Conservation (phyloP, 768 basidiomycete genomes). For the Kwoniella shandongensis region DNA sequence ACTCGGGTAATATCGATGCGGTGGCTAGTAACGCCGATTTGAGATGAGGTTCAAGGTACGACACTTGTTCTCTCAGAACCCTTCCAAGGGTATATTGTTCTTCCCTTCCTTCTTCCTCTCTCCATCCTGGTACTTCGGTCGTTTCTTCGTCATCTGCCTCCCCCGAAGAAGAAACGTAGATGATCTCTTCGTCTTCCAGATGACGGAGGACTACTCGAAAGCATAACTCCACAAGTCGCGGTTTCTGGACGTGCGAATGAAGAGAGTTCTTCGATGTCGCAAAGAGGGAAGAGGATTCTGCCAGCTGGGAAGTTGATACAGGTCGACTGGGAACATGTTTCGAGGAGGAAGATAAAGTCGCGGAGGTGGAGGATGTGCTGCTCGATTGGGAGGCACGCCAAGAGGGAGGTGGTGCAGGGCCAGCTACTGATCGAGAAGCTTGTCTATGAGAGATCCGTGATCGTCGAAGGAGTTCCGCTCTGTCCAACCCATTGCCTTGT, state of each 20-base stretch:
- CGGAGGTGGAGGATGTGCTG: not conserved
- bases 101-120: not conserved
- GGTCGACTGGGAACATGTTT: not conserved
- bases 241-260: not conserved
- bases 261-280: not conserved
- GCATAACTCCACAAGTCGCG: slow-evolving; percentile 30
- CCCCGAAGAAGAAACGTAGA: not conserved
- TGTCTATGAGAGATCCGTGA: slow-evolving; percentile 20
- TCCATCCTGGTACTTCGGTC: not conserved
- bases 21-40: slow-evolving; percentile 23
- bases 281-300: not conserved
- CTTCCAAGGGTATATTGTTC: slow-evolving; percentile 17
- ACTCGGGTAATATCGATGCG: slow-evolving; percentile 21
- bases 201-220: slow-evolving; percentile 25
- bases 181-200: slow-evolving; percentile 23
- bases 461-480: slow-evolving; percentile 34
- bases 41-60: slow-evolving; percentile 27
- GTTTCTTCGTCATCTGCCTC: slow-evolving; percentile 4
- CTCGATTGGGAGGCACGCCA: slow-evolving; percentile 18
- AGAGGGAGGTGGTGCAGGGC: slow-evolving; percentile 39
- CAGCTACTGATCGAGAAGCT: slow-evolving; percentile 30
- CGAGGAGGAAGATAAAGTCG: not conserved
- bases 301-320: slow-evolving; percentile 4
- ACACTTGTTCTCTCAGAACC: slow-evolving; percentile 32
- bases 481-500: not conserved